These are phyloP conservation scores for Fulvia fulva DNA, from an alignment of 2,329 filamentous ascomycete species.

Conservation along the genomic window DNA sequence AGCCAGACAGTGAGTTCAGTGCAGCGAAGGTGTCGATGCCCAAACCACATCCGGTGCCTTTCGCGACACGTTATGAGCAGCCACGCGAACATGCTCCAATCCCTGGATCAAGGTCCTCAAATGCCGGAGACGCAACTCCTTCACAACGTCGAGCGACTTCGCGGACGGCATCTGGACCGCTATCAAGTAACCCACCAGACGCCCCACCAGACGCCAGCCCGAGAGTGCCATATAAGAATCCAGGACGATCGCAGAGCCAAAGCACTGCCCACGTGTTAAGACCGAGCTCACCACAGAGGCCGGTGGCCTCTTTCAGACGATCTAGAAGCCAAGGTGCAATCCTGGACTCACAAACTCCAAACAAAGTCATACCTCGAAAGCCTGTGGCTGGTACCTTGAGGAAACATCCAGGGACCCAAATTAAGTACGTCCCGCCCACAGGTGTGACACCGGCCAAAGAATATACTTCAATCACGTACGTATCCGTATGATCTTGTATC, in stretches of 20 bases:
- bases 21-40: slow-evolving; percentile 12
- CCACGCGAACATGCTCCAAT: slow-evolving; percentile 19
- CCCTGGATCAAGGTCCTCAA: slow-evolving; percentile 7
- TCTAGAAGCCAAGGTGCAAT: slow-evolving; percentile 11
- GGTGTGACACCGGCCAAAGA: background rate
- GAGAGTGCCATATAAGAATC: background rate
- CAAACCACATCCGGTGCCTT: slow-evolving; percentile 23
- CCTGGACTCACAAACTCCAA: background rate
- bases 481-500: background rate
- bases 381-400: background rate
- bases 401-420: slow-evolving; percentile 1
- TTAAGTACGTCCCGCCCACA: background rate
- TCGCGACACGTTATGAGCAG: slow-evolving; percentile 21
- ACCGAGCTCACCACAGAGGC: background rate
- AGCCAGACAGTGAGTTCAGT: slow-evolving; percentile 5
- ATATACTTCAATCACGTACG: background rate
- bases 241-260: slow-evolving; percentile 16
- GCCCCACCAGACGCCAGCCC: background rate
- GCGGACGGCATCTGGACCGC: slow-evolving; percentile 20
- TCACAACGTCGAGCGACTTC: slow-evolving; percentile 17
- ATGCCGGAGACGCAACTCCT: slow-evolving; percentile 3
- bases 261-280: slow-evolving; percentile 2
- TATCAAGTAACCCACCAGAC: slow-evolving; percentile 27
- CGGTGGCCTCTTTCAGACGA: slow-evolving; percentile 7
- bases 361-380: slow-evolving; percentile 4